A percentile compares a stretch with the other conserved stretches of the same genome.
phyloP scores from a whole-genome alignment of 164 flowering plant genomes.

The Platanus orientalis region DNA sequence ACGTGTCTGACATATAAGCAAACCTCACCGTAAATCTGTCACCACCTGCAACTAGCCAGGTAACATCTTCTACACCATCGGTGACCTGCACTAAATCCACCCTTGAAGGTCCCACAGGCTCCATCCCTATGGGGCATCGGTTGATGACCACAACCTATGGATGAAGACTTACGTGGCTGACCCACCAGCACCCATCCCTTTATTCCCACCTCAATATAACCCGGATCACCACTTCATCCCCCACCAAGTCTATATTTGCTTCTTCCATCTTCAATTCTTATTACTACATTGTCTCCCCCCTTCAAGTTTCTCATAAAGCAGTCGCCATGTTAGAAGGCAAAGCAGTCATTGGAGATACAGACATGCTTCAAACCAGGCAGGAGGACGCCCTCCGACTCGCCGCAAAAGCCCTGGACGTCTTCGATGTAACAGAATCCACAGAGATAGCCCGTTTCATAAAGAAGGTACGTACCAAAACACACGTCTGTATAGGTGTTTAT shows the following conservation, averaged over 20 bases:
- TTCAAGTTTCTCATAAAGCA: not conserved
- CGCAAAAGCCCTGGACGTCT: slow-evolving; percentile 28
- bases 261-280: not conserved
- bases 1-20: too few species aligned
- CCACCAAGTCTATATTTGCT: not conserved
- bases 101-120: too few species aligned
- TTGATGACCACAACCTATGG: not conserved
- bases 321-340: slow-evolving; percentile 30
- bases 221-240: not conserved
- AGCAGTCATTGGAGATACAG: slow-evolving; percentile 31
- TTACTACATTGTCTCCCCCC: not conserved
- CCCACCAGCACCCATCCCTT: slow-evolving; percentile 1
- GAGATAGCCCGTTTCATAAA: slow-evolving; percentile 60
- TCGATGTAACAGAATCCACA: slow-evolving; percentile 26
- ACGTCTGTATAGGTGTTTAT: not conserved
- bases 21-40: too few species aligned
- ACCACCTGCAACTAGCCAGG: too few species aligned
- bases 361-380: slow-evolving; percentile 37
- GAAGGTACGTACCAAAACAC: slow-evolving; percentile 34
- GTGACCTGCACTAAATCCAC: too few species aligned
- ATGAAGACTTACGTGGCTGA: not conserved
- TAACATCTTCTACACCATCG: too few species aligned
- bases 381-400: slow-evolving; percentile 25
- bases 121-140: too few species aligned
- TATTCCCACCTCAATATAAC: slow-evolving; percentile 1